Conservation (phyloP, 495 filamentous ascomycete species). For the Neurospora sp. region DNA sequence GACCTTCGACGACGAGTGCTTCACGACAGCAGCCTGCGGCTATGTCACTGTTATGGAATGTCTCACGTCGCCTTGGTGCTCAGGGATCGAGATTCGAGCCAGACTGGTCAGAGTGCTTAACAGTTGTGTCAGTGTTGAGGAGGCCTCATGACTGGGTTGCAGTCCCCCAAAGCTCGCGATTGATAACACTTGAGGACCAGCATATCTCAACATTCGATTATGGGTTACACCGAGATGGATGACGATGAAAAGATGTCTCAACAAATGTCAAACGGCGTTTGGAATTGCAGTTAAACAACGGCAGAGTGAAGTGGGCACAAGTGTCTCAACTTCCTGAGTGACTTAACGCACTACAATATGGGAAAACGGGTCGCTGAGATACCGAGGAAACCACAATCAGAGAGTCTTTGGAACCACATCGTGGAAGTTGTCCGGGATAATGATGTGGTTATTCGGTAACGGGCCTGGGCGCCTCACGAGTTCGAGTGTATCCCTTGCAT, state of each 20-base stretch:
- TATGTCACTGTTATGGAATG: too few relatives aligned
- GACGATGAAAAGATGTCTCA: neutral
- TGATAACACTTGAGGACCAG: neutral
- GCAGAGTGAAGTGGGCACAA: neutral
- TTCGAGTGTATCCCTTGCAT: neutral
- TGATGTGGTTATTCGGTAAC: neutral
- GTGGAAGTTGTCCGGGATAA: neutral
- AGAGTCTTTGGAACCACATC: neutral
- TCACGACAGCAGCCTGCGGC: too few relatives aligned
- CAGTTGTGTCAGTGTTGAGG: neutral
- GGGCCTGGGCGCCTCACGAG: neutral
- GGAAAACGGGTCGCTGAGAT: neutral
- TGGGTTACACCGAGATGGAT: neutral
- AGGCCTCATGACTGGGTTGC: neutral
- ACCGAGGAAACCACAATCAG: neutral
- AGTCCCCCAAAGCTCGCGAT: neutral
- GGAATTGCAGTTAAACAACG: neutral
- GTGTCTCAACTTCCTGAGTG: neutral
- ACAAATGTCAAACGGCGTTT: neutral
- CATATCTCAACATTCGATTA: neutral
- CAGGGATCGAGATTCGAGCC: too few relatives aligned
- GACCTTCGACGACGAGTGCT: conserved; percentile 2
- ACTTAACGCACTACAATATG: neutral
- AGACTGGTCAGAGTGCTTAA: neutral
- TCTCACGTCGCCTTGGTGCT: too few relatives aligned